Percentiles rank a stretch among this genome's conserved stretches.
Evolutionary conservation across 176 grass and related monocot genomes (phyloP).

Genomic region (Luzula sylvatica): DNA sequence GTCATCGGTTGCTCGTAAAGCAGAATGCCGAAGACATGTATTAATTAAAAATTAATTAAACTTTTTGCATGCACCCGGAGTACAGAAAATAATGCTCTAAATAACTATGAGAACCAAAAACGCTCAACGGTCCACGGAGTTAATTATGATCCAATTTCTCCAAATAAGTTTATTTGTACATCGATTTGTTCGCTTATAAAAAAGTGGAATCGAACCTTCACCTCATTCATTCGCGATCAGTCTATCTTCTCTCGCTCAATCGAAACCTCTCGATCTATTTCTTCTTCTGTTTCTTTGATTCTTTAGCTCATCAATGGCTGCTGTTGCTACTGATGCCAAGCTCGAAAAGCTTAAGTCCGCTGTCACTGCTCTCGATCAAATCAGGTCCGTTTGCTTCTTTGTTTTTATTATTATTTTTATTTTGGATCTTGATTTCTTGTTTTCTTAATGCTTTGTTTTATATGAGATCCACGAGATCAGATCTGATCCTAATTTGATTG

Average conservation of each 20-base stretch:
- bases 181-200: conserved; percentile 16
- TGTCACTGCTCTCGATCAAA: conserved; percentile 56
- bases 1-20: background rate
- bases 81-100: background rate
- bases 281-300: background rate
- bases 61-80: background rate
- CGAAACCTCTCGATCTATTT: conserved; percentile 29
- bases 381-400: conserved; percentile 33
- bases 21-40: background rate
- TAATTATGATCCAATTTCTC: background rate
- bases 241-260: conserved; percentile 27
- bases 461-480: background rate
- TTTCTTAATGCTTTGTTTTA: background rate
- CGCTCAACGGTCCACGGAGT: background rate
- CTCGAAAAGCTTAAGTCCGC: conserved; percentile 41
- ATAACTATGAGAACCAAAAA: no score
- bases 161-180: background rate
- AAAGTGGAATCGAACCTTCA: background rate
- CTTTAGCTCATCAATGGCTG: conserved; percentile 23
- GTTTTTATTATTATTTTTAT: background rate
- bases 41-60: no score
- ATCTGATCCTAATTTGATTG: conserved; percentile 15
- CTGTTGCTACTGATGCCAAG: conserved; percentile 41
- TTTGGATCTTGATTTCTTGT: background rate
- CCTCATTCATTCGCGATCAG: background rate